Evolutionary conservation across 2,329 filamentous ascomycete species (phyloP), one percentile per base, ranked within the genome.

Genomic region (Colletotrichum filicis): DNA sequence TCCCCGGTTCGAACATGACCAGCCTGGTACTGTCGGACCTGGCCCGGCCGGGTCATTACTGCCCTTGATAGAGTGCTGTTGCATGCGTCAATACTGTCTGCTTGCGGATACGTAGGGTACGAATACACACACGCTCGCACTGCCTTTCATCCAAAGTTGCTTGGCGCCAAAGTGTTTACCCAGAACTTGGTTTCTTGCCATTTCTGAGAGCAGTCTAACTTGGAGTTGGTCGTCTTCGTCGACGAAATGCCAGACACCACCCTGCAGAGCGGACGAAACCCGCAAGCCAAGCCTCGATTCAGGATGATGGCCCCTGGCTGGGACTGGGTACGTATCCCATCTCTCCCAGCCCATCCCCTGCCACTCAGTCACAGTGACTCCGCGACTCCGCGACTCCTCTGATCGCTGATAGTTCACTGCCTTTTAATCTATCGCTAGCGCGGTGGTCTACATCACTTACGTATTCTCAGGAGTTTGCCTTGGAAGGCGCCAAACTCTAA

Each of bases 401-500:
- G 32, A 35, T 35, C 35, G 16, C 26, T 32, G 58, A 72, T 19
- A 22, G 7, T n/a, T 53, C 22, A 58, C 37, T 49, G 62, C 46
- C n/a, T 49, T 24, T 68, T 28, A 57, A 72, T 68, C 53, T 46
- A 46, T 63, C 65, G 26, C 59, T 68, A 58, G 69, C 69, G 58
- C 53, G 37, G 8, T 26, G 12, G 60, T 30, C 53, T 64, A 49
- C 66, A 69, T 64, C 66, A 52, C 66, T 73, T 73, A 70, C 66
- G 70, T 73, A 65, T 69, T 60, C 60, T 28, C 32, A 35, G 42
- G 56, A 62, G 49, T 12, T 30, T 70, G 66, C 70, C 70, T 73
- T 73, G 70, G 70, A 73, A 73, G n/a, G 22, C 56, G 55, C 55
- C 70, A 73, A 73, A 73, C 70, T 70, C 46, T 70, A 73, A 46